Evolutionary conservation across 2,329 filamentous ascomycete genomes (phyloP), one percentile per base, ranked within the genome.

Genomic region (Cytospora chrysosperma): DNA sequence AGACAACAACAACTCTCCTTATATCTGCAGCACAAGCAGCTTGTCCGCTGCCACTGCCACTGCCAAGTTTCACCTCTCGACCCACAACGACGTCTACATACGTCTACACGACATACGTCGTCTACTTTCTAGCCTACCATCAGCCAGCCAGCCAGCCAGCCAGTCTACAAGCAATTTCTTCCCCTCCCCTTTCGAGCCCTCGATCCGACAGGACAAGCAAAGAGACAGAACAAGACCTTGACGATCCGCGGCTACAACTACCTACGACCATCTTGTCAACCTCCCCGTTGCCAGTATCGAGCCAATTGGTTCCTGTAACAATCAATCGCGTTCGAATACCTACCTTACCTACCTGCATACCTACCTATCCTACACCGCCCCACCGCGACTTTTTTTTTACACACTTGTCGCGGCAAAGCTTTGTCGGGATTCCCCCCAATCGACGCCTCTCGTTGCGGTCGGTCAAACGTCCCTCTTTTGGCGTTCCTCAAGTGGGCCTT

Each of bases 41-140:
- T 43, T 55, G 50, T 43, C 62, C 56, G 61, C 64, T 40, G 37
- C 37, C 37, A 40, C 37, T 17, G 37, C 9, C 19, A 47, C n/a
- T 65, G 64, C 64, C 64, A 65, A 65, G 64, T 65, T 65, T 64
- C 64, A 51, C 55, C 43, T 47, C n/a, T 37, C 51, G 54, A 59
- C 57, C 47, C 57, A 56, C 57, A 56, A 56, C 26, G 21, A 51
- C 53, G 28, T 19, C 52, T 52, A 53, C 43, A 15, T 57, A n/a
- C n/a, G n/a, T n/a, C n/a, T n/a, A n/a, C n/a, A n/a, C n/a, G n/a
- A n/a, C n/a, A n/a, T n/a, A n/a, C n/a, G n/a, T n/a, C n/a, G n/a
- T n/a, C n/a, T n/a, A n/a, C n/a, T n/a, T n/a, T n/a, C n/a, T n/a
- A n/a, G n/a, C n/a, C 40, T 47, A 43, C 54, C 52, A 57, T 53